Evolutionary conservation across 2,329 filamentous ascomycete genomes (phyloP).

Genomic region (Botrytis fabae): DNA sequence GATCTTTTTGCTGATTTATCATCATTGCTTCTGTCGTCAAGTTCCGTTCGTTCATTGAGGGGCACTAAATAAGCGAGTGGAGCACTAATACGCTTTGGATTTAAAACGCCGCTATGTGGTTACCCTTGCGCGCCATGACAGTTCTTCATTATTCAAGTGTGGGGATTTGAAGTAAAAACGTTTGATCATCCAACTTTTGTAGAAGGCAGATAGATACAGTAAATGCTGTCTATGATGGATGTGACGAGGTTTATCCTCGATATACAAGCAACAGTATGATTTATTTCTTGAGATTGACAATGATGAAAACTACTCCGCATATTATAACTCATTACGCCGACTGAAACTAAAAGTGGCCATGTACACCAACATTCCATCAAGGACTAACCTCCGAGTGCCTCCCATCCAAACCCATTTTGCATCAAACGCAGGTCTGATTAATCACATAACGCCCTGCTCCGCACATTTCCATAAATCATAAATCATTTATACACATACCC

Average conservation of each 20-base stretch:
- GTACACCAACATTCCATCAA: background rate
- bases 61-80: constrained; percentile 1
- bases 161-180: background rate
- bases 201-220: background rate
- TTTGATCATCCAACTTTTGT: background rate
- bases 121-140: background rate
- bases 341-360: background rate
- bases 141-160: background rate
- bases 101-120: background rate
- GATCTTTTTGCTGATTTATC: background rate
- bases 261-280: background rate
- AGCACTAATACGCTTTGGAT: background rate
- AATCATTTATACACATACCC: background rate
- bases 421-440: background rate
- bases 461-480: background rate
- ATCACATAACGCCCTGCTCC: background rate
- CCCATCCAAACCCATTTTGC: background rate
- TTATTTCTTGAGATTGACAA: background rate
- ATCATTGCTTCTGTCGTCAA: background rate
- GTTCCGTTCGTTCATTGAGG: background rate
- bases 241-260: background rate
- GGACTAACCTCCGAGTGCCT: background rate
- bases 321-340: background rate
- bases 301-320: background rate
- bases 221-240: background rate